Evolutionary conservation across 2,329 filamentous ascomycete species (phyloP).

Genomic region (Calonectria leucothoes): DNA sequence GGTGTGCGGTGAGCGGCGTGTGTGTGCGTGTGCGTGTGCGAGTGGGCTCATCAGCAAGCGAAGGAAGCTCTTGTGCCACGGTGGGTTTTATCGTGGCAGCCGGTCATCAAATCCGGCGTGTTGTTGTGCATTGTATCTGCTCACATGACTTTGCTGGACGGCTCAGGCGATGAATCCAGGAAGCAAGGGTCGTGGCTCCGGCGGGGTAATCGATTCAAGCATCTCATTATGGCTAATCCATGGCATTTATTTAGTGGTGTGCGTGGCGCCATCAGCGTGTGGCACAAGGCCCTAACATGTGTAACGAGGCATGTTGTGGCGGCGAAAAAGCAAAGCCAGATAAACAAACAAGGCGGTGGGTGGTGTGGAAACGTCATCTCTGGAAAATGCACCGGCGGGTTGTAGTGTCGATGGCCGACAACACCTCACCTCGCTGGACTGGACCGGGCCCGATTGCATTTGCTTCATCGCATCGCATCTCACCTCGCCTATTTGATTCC

Average conservation of each 20-base stretch:
- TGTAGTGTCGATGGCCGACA: background rate
- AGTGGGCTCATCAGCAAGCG: background rate
- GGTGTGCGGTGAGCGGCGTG: background rate
- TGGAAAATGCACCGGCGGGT: background rate
- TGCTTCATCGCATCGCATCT: background rate
- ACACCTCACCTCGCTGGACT: too few species aligned
- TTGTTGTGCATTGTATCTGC: background rate
- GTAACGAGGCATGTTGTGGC: background rate
- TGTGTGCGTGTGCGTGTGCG: background rate
- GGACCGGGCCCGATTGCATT: background rate
- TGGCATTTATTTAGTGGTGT: background rate
- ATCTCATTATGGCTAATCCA: background rate
- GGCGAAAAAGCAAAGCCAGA: conserved; percentile 4
- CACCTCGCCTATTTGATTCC: background rate
- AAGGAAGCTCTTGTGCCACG: background rate
- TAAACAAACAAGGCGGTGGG: background rate
- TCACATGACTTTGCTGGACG: background rate
- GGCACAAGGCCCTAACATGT: background rate
- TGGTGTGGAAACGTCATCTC: background rate
- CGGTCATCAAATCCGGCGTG: background rate
- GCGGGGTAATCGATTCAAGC: background rate
- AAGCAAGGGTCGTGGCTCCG: background rate
- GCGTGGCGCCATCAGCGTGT: background rate
- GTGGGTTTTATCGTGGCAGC: background rate
- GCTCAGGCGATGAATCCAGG: too few species aligned